Evolutionary conservation across 768 basidiomycete genomes (phyloP).

Genomic region (Terana coerulea): DNA sequence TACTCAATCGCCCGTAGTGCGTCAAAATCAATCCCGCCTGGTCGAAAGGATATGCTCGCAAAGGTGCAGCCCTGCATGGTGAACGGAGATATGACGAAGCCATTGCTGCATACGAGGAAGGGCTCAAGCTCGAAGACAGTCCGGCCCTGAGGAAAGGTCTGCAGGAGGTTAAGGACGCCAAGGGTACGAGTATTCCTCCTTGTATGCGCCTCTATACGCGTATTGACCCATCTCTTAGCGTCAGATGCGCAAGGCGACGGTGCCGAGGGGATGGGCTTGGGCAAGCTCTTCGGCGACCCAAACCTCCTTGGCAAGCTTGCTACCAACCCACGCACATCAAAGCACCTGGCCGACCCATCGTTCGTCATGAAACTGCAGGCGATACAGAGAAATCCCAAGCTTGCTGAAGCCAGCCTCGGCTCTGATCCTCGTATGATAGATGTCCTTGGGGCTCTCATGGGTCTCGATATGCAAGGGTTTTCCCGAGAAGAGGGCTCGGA

Average conservation of each 20-base stretch:
- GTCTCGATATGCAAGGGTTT: constrained; percentile 87
- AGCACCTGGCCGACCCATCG: constrained; percentile 76
- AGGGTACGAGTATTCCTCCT: constrained; percentile 44
- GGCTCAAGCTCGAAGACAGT: constrained; percentile 78
- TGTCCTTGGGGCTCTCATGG: constrained; percentile 90
- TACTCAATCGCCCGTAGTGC: constrained; percentile 44
- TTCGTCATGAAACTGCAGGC: constrained; percentile 77
- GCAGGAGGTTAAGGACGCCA: constrained; percentile 82
- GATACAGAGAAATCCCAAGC: constrained; percentile 64
- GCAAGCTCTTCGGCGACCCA: constrained; percentile 80
- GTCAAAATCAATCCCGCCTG: constrained; percentile 76
- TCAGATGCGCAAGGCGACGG: constrained; percentile 35
- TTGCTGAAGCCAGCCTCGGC: constrained; percentile 55
- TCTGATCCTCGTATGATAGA: constrained; percentile 92
- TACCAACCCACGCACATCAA: constrained; percentile 79
- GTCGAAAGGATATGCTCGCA: constrained; percentile 88
- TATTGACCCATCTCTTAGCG: constrained; percentile 20
- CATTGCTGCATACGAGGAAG: constrained; percentile 76
- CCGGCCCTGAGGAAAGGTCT: constrained; percentile 83
- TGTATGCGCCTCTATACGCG: neutral
- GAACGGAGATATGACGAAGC: constrained; percentile 75
- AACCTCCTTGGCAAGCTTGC: constrained; percentile 81
- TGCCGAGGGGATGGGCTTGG: constrained; percentile 58
- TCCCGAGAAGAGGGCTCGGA: constrained; percentile 80
- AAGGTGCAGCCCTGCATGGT: constrained; percentile 92